Evolutionary conservation across 805 yeast species (phyloP).

Genomic region (Vanderwaltozyma tropicalis): DNA sequence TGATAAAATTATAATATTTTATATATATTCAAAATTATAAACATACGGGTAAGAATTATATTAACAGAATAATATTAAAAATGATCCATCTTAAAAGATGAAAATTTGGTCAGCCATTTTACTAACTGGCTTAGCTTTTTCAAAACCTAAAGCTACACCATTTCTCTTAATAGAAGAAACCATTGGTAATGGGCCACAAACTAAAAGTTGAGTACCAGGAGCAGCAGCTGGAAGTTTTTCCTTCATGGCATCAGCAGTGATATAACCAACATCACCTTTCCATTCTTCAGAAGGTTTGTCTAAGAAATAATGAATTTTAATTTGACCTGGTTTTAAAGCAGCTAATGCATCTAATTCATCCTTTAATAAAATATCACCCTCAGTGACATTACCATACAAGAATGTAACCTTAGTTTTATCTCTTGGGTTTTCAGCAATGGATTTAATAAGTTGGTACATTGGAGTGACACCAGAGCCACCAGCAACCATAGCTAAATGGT

Average conservation of each 20-base stretch:
- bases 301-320: conserved; percentile 63
- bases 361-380: conserved; percentile 69
- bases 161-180: conserved; percentile 73
- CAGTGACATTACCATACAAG: conserved; percentile 72
- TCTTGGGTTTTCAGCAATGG: conserved; percentile 62
- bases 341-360: conserved; percentile 67
- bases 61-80: too few relatives aligned
- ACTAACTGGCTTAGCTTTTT: conserved; percentile 79
- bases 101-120: conserved; percentile 86
- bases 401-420: conserved; percentile 70
- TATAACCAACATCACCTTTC: conserved; percentile 71
- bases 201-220: conserved; percentile 43
- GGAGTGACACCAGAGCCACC: conserved; percentile 97
- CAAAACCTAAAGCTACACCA: conserved; percentile 62
- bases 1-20: too few relatives aligned
- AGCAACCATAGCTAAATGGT: conserved; percentile 77
- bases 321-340: conserved; percentile 43
- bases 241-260: conserved; percentile 46
- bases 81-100: conserved; percentile 56
- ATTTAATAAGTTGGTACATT: conserved; percentile 84
- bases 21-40: too few relatives aligned
- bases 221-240: conserved; percentile 36
- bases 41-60: neutral
- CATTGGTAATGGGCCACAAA: conserved; percentile 96
- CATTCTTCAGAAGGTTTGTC: conserved; percentile 54